Base-by-base conservation (phyloP, 192 early-diverging fungal species). In the Podila verticillata region DNA sequence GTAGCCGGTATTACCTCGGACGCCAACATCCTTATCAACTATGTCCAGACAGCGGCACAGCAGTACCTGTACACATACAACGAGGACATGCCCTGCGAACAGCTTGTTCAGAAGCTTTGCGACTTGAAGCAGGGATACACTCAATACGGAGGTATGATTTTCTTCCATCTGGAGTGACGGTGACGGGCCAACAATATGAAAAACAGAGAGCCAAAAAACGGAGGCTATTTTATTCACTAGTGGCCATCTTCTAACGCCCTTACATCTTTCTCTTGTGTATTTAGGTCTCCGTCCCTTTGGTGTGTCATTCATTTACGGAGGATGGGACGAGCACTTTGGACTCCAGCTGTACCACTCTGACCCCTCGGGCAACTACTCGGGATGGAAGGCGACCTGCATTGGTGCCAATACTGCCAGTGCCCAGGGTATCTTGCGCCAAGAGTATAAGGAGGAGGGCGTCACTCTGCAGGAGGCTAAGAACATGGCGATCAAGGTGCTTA, bases 41-140 rank as follows among this genome's bases (percentile, higher is more conserved):
- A 95, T 86, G 87, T 93, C 29, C 88, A 97, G 63, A 81, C 89
- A 72, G 89, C 92, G 56, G 98, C 97, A 48, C 96, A 98, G 75
- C 88, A 91, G 73, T 97, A 96, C 84, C 85, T 94, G 57, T 89
- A 91, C 66, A 86, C 90, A 54, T 99, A 96, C 88, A 91, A 93
- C 75, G 96, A 97, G 63, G 89, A 91, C 34, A 99, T 99, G 71
- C 96, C 96, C 5, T 92, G 92, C 54, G 98, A 99, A 77, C 95
- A 95, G 70, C 89, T 99, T 47, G 98, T 99, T 39, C 95, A 98
- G 77, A 88, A 88, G 63, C 88, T 99, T 66, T 97, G 97, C 81
- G 95, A 99, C 87, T 82, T 98, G 79, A 99, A 99, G 90, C 98
- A 99, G 75, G 95, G 96, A 57, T 99, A 98, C 84, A 99, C 98